Base-by-base conservation (phyloP, 2,329 filamentous ascomycete species). In the Rachicladosporium sp. region DNA sequence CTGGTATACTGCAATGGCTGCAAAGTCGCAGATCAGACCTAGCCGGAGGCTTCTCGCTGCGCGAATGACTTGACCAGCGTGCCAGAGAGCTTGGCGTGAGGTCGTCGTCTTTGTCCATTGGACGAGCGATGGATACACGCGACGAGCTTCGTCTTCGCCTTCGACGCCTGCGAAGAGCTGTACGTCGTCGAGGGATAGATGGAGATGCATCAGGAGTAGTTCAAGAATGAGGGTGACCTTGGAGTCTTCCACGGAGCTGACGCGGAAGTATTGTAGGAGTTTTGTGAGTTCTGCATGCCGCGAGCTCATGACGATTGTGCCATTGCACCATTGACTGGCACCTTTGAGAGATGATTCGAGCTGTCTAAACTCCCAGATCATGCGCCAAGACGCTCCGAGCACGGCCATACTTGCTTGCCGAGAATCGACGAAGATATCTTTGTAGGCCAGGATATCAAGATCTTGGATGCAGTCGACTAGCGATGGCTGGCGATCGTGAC, bases 111-210 rank as follows among this genome's bases (percentile, higher is more conserved):
- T 64, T 0, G 67, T 67, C 78, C 78, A 82, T 19, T 73, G 65
- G 42, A 73, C 69, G 6, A 82, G 61, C 0, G 68, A 62, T 0
- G 74, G 70, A 45, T 76, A 78, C 10, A 76, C 67, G 5, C 69
- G 61, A 3, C 73, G 67, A 4, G 78, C 78, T 52, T 81, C 74
- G 29, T 80, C 76, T 44, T 78, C 72, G 19, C 76, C 78, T 46
- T 79, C 77, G 33, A 79, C 77, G 4, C 79, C 79, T 0, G 76
- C 74, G 47, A 82, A 81, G 3, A 78, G 66, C 50, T 82, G 77
- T 10, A 82, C 61, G 42, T 82, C 77, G 46, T 79, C 72, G 2
- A 81, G 61, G 0, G 74, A 75, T 33, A 78, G 69, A 53, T 82
- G 72, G 4, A 82, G 63, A 50, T 80, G 73, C 66, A 82, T 71